Evolutionary conservation across 1,139 yeast genomes (phyloP).

Genomic region (Kodamaea plutei): DNA sequence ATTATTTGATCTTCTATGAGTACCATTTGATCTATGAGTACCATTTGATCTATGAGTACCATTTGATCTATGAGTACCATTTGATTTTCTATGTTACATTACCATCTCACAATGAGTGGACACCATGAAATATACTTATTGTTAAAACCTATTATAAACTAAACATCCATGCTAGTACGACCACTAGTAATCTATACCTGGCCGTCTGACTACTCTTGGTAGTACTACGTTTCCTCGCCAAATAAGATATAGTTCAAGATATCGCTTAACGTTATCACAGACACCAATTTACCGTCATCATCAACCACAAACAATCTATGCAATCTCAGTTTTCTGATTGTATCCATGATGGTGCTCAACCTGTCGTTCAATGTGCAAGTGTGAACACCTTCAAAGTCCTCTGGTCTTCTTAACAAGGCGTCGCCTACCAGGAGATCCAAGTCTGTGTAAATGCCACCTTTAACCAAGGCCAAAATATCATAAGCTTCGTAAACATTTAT

Average conservation of each 20-base stretch:
- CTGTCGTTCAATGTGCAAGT: conserved; percentile 90
- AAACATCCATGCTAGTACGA: too few relatives aligned
- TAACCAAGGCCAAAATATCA: conserved; percentile 86
- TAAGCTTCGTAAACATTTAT: conserved; percentile 95
- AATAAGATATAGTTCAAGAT: conserved; percentile 77
- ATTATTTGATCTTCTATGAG: too few relatives aligned
- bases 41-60: too few relatives aligned
- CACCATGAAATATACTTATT: too few relatives aligned
- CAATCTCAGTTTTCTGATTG: conserved; percentile 83
- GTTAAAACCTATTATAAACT: too few relatives aligned
- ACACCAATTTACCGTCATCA: conserved; percentile 67
- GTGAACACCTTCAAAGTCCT: conserved; percentile 96
- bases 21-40: too few relatives aligned
- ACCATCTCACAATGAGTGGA: too few relatives aligned
- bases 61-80: too few relatives aligned
- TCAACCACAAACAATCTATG: conserved; percentile 94
- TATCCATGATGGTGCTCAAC: conserved; percentile 87
- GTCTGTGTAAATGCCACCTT: conserved; percentile 93
- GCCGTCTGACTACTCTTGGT: too few relatives aligned
- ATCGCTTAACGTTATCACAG: conserved; percentile 89
- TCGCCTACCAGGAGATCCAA: conserved; percentile 91
- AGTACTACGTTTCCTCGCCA: conserved; percentile 63
- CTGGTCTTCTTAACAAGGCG: conserved; percentile 90
- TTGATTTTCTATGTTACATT: too few relatives aligned
- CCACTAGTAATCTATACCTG: too few relatives aligned